A percentile compares a stretch with the other conserved stretches of the same genome.
phyloP scores from a whole-genome alignment of 163 green algal genomes.

The Scenedesmus sp. region DNA sequence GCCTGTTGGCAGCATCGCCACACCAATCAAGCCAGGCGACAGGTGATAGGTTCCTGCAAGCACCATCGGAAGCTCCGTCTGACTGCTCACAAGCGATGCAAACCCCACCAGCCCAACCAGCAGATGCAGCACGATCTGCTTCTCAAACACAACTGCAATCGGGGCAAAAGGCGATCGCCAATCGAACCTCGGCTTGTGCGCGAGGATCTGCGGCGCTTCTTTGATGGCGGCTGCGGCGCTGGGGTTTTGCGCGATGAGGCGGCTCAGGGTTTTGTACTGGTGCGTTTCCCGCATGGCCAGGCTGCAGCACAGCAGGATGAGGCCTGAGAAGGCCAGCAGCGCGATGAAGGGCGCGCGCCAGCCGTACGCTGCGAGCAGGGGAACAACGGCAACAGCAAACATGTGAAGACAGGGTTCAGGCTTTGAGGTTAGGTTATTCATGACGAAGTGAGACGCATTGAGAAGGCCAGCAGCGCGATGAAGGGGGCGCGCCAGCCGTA shows the following conservation, averaged over 20 bases:
- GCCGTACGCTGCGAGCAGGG: neutral
- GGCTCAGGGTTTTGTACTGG: slow-evolving; percentile 26
- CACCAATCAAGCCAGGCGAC: slow-evolving; percentile 4
- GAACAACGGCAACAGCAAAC: neutral
- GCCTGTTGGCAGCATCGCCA: slow-evolving; percentile 15
- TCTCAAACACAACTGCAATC: neutral
- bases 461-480: too few species aligned
- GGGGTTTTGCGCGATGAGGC: slow-evolving; percentile 9
- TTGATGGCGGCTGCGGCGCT: neutral
- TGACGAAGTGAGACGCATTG: neutral
- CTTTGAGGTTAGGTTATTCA: too few species aligned
- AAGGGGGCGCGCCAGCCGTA: neutral
- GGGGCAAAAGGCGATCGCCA: slow-evolving; percentile 2
- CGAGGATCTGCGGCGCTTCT: slow-evolving; percentile 10
- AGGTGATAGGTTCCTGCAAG: neutral
- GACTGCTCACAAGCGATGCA: neutral
- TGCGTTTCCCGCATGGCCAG: slow-evolving; percentile 14
- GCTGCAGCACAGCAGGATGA: neutral
- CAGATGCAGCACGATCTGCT: slow-evolving; percentile 27
- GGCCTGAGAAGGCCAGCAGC: neutral
- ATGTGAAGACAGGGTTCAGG: neutral
- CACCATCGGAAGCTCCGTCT: slow-evolving; percentile 19
- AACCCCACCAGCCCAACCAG: slow-evolving; percentile 8
- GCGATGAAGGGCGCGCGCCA: slow-evolving; percentile 22
- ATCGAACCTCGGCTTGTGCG: slow-evolving; percentile 7